Base-by-base conservation (phyloP, 345 rosid genomes). In the Melastoma malabathricum region DNA sequence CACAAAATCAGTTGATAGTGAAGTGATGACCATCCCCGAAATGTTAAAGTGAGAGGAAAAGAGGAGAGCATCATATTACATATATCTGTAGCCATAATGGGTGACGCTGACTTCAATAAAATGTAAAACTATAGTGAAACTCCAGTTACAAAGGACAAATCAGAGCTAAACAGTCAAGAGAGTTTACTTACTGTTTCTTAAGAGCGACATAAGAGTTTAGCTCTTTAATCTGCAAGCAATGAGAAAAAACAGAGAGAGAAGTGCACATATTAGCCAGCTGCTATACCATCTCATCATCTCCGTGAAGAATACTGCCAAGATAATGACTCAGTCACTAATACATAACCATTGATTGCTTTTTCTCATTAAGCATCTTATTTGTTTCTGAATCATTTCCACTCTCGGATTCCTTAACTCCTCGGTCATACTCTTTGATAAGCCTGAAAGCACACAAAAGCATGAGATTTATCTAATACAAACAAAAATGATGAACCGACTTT, bases 191-290 rank as follows among this genome's bases (percentile, higher is more conserved):
- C 93, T 75, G 76, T 70, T 87, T 87, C 71, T 79, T 81, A 25
- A 75, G 86, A 59, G 89, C 85, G 62, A 79, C 87, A 47, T 81
- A 79, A 43, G 96, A 81, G 69, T 83, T 81, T 50, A 87, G 61
- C 78, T 83, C 89, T 66, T 83, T 86, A 38, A 83, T 72, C 96
- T 79, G 77, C 78, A 75, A 38, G 50, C 51, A 48, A 47, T 22
- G 12, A 14, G 54, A 41, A 44, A 22, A 47, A 3, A 8, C 12
- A 15, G 10, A 38, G 15, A 15, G 22, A 50, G 4, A 7, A 34
- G 9, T 6, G 12, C 2, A 34, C 12, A 5, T 50, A 16, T 23
- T 38, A 6, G 39, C 15, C 43, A 50, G 16, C 13, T 3, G 14
- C 53, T 27, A 34, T 34, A 34, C 41, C 41, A 34, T 34, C 41